Conservation (phyloP, 202 grass and related monocot genomes). For the Brachypodium distachyon region DNA sequence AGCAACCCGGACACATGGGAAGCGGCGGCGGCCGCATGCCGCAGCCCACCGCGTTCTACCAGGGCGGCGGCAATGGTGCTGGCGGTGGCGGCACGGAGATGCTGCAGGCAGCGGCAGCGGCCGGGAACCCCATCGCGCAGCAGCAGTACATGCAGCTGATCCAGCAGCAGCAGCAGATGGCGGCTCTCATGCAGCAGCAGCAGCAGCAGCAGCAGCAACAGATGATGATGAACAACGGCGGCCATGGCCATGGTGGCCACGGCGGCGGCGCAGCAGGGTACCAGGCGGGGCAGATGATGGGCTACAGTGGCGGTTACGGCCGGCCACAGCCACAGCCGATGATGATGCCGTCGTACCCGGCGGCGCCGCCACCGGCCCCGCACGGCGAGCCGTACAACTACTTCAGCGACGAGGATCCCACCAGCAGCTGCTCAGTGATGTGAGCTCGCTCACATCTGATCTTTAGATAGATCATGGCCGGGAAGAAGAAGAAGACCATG, state of each 20-base stretch:
- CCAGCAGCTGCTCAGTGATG: conserved; percentile 76
- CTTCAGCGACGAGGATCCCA: conserved; percentile 68
- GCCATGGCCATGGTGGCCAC: not conserved
- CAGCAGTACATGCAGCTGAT: conserved; percentile 71
- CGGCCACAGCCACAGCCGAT: too few species aligned
- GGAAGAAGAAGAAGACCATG: too few species aligned
- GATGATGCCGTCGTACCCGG: conserved; percentile 2
- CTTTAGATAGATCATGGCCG: too few species aligned
- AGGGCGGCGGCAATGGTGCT: not conserved
- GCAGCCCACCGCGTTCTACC: conserved; percentile 22
- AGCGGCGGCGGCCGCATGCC: conserved; percentile 25
- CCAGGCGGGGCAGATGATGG: conserved; percentile 46
- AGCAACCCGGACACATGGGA: conserved; percentile 37
- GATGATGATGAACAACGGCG: conserved; percentile 58
- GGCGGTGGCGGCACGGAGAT: conserved; percentile 31
- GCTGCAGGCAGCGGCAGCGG: conserved; percentile 22
- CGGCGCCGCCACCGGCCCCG: conserved; percentile 15
- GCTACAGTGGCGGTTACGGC: conserved; percentile 52
- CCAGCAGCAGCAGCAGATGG: conserved; percentile 61
- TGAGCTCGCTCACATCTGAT: too few species aligned
- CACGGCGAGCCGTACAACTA: conserved; percentile 51
- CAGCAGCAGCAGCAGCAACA: conserved; percentile 62
- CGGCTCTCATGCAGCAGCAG: conserved; percentile 43
- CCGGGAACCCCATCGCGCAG: conserved; percentile 56
- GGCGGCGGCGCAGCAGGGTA: conserved; percentile 11